phyloP scores from a whole-genome alignment of 257 asterid genomes.

The Petunia axillaris region DNA sequence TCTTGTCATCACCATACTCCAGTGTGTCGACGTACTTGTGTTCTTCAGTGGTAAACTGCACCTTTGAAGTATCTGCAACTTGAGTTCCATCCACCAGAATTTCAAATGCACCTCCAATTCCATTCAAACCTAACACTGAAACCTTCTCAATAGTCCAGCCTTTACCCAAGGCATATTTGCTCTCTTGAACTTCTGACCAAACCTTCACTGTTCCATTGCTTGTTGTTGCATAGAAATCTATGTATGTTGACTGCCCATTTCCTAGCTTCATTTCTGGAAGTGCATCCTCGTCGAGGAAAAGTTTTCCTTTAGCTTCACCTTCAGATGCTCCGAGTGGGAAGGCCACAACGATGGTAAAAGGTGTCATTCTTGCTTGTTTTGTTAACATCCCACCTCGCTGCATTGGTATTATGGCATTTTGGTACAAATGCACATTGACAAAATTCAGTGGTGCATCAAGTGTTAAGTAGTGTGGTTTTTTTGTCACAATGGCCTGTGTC shows the following conservation, averaged over 20 bases:
- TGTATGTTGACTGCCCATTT: conserved; percentile 56
- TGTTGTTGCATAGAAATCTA: conserved; percentile 67
- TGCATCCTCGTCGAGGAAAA: conserved; percentile 86
- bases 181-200: conserved; percentile 78
- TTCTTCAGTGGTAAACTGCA: conserved; percentile 42
- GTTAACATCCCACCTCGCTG: conserved; percentile 87
- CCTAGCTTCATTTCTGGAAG: conserved; percentile 82
- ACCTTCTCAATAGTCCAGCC: conserved; percentile 85
- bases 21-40: conserved; percentile 37
- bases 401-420: conserved; percentile 82
- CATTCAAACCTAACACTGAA: conserved; percentile 64
- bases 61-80: conserved; percentile 42
- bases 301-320: conserved; percentile 68
- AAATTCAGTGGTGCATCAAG: conserved; percentile 76
- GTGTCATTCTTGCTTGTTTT: conserved; percentile 76
- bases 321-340: conserved; percentile 61
- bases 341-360: conserved; percentile 69
- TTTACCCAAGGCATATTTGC: conserved; percentile 64
- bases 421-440: conserved; percentile 77
- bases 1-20: conserved; percentile 44
- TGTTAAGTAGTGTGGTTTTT: conserved; percentile 42
- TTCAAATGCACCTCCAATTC: conserved; percentile 41
- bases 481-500: conserved; percentile 58
- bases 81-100: conserved; percentile 56
- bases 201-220: conserved; percentile 56